Conservation (phyloP, 2,329 filamentous ascomycete genomes). For the Trichoderma citrinoviride region DNA sequence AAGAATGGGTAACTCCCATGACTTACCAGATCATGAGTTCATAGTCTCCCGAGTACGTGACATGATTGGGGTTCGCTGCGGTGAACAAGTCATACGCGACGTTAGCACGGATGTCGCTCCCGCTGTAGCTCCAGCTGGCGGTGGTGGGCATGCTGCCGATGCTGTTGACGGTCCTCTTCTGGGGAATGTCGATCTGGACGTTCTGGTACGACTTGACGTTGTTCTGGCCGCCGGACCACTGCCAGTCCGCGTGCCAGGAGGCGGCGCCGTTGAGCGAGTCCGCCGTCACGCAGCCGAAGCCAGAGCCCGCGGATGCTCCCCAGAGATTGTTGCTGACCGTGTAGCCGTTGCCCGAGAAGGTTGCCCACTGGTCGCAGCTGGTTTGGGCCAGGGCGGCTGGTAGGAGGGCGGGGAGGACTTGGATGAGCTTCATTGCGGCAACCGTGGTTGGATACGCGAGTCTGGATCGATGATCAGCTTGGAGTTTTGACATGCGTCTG, state of each 20-base stretch:
- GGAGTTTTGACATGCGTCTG: not conserved
- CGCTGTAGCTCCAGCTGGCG: constrained; percentile 3
- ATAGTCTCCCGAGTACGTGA: constrained; percentile 5
- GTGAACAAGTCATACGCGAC: constrained; percentile 16
- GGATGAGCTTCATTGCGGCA: not conserved
- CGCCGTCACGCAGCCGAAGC: constrained; percentile 1
- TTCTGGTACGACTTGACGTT: constrained; percentile 15
- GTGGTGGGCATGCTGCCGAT: constrained; percentile 3
- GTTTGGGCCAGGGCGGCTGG: constrained; percentile 7
- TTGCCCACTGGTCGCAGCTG: not conserved
- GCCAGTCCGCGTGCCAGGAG: constrained; percentile 1
- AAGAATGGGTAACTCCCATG: accelerated
- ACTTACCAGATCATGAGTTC: constrained; percentile 18
- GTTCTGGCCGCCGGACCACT: constrained; percentile 13
- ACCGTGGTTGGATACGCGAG: too few relatives aligned
- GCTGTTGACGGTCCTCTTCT: not conserved
- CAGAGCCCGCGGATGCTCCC: not conserved
- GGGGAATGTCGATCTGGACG: not conserved
- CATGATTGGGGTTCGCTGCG: constrained; percentile 7
- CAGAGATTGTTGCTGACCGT: constrained; percentile 10
- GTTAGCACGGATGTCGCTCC: not conserved
- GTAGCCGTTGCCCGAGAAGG: not conserved
- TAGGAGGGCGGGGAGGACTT: not conserved
- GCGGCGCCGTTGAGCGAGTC: not conserved
- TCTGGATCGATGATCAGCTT: too few relatives aligned